phyloP scores from a whole-genome alignment of 345 rosid species.

The Lepidium africanum region DNA sequence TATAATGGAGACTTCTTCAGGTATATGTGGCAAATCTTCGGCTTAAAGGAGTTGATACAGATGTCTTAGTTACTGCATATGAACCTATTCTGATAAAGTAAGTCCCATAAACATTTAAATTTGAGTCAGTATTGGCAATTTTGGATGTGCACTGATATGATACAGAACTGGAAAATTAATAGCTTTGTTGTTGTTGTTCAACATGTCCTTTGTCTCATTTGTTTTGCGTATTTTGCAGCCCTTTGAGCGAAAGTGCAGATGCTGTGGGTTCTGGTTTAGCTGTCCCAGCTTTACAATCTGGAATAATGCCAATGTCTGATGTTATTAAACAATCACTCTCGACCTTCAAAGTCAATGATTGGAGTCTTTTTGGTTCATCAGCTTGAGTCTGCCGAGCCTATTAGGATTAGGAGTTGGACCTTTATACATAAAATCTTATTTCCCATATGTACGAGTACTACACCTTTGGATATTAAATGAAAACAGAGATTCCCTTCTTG shows the following conservation, averaged over 20 bases:
- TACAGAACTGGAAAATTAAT: neutral
- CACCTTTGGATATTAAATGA: neutral
- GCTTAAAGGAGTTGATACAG: constrained; percentile 69
- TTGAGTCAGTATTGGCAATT: neutral
- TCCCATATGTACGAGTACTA: neutral
- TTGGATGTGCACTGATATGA: neutral
- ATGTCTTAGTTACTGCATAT: constrained; percentile 60
- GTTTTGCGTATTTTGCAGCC: constrained; percentile 33
- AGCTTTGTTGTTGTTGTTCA: neutral
- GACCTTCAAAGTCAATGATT: constrained; percentile 59
- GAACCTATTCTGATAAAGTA: constrained; percentile 69
- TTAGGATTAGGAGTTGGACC: neutral
- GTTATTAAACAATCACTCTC: constrained; percentile 61
- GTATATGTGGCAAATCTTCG: constrained; percentile 77
- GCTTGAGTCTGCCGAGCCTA: neutral
- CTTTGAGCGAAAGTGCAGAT: constrained; percentile 65
- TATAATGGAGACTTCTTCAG: constrained; percentile 27
- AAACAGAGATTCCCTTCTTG: neutral
- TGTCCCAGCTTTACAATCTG: constrained; percentile 50
- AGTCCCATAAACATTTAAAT: constrained; percentile 11
- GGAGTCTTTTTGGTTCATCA: constrained; percentile 60
- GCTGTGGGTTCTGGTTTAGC: constrained; percentile 70
- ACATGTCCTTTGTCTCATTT: neutral
- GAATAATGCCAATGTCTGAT: constrained; percentile 55
- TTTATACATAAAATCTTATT: neutral